Evolutionary conservation across 257 asterid genomes (phyloP).

Genomic region (Lycium ferocissimum): DNA sequence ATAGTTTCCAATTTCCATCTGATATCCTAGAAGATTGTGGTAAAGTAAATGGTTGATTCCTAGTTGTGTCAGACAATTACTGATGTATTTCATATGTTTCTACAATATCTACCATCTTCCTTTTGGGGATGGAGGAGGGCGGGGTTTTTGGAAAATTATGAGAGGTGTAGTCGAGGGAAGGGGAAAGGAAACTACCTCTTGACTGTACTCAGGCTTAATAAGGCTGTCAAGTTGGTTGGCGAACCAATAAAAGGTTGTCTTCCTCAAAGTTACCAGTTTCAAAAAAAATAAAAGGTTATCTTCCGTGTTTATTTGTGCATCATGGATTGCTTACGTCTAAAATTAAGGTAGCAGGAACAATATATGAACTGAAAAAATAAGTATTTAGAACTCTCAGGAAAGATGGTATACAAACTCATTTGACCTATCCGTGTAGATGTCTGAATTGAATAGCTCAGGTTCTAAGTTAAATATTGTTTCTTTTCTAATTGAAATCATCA

Average conservation of each 20-base stretch:
- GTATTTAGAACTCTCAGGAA: neutral
- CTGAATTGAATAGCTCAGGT: neutral
- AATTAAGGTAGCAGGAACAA: neutral
- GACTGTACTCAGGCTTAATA: neutral
- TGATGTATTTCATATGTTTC: neutral
- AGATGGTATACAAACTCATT: conserved; percentile 3
- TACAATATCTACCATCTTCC: neutral
- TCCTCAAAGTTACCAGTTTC: too few species aligned
- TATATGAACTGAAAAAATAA: neutral
- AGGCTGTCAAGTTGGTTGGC: neutral
- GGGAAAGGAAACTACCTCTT: neutral
- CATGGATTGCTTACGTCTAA: neutral
- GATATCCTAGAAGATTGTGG: neutral
- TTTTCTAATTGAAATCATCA: neutral
- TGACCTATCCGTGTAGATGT: neutral
- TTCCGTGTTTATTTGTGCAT: neutral
- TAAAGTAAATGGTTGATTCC: neutral
- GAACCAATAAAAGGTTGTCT: neutral
- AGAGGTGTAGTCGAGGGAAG: neutral
- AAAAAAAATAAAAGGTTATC: neutral
- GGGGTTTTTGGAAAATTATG: neutral
- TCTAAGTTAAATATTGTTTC: neutral
- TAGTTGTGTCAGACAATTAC: neutral
- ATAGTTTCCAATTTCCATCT: neutral
- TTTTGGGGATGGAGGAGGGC: neutral